Percentiles rank a stretch among this genome's conserved stretches.
Conservation (phyloP, 768 basidiomycete genomes). For the Trametes villosa region DNA sequence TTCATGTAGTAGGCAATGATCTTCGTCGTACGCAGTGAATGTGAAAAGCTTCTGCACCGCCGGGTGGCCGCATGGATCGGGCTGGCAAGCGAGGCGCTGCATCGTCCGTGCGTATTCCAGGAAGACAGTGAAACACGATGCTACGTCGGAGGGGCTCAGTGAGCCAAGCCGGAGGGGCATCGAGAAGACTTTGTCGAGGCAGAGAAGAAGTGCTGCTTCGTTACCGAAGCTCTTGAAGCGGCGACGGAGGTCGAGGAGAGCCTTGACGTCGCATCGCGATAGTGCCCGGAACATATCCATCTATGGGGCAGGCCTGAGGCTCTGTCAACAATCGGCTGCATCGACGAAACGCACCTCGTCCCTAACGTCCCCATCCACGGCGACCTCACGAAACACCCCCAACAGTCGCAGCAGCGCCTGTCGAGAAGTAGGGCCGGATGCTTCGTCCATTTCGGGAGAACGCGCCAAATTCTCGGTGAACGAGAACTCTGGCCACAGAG, state of each 20-base stretch:
- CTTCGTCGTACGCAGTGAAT: not conserved
- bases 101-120: not conserved
- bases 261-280: conserved; percentile 16
- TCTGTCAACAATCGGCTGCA: not conserved
- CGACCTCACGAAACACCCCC: not conserved
- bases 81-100: conserved; percentile 31
- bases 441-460: not conserved
- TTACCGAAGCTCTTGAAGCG: conserved; percentile 35
- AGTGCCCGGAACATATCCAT: not conserved
- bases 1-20: not conserved
- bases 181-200: not conserved
- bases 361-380: not conserved
- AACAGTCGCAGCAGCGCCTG: not conserved
- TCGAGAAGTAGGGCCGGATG: conserved; percentile 27
- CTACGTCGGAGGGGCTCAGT: not conserved
- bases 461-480: conserved; percentile 37
- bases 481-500: conserved; percentile 49
- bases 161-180: not conserved
- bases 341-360: not conserved
- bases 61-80: not conserved
- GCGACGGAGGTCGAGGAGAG: conserved; percentile 39
- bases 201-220: conserved; percentile 33
- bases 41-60: not conserved
- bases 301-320: not conserved
- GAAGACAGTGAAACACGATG: not conserved